Conservation (phyloP, 768 basidiomycete species). For the Boletus huronensis region DNA sequence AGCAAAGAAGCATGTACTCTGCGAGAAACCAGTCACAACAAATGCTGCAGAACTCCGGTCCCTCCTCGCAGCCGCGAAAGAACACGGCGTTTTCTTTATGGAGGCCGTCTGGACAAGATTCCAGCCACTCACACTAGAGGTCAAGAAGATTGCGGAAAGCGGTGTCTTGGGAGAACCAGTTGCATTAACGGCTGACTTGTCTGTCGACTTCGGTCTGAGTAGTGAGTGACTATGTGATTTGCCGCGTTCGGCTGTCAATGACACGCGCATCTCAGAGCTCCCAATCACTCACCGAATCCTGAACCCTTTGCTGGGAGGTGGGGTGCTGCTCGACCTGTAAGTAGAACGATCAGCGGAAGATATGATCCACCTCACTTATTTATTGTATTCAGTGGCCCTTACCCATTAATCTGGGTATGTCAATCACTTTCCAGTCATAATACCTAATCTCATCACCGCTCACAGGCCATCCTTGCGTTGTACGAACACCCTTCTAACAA, state of each 20-base stretch:
- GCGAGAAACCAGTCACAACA: slow-evolving; percentile 84
- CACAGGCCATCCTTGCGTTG: slow-evolving; percentile 68
- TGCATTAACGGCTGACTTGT: slow-evolving; percentile 72
- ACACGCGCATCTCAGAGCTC: slow-evolving; percentile 41
- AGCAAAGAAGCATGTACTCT: slow-evolving; percentile 81
- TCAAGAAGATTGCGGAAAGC: slow-evolving; percentile 60
- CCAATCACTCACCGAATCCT: slow-evolving; percentile 72
- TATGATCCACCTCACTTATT: slow-evolving; percentile 1
- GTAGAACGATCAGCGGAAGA: slow-evolving; percentile 24
- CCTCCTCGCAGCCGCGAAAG: slow-evolving; percentile 69
- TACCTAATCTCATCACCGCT: slow-evolving; percentile 10
- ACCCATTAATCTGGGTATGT: slow-evolving; percentile 75
- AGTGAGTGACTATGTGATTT: slow-evolving; percentile 37
- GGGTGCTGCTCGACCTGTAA: slow-evolving; percentile 80
- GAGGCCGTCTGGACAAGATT: slow-evolving; percentile 89
- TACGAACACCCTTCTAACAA: slow-evolving; percentile 81
- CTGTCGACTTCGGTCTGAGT: slow-evolving; percentile 61
- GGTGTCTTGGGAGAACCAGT: slow-evolving; percentile 66
- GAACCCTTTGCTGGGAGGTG: slow-evolving; percentile 77
- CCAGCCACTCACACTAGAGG: slow-evolving; percentile 62
- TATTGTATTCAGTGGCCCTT: slow-evolving; percentile 59
- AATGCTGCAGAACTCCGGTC: slow-evolving; percentile 74
- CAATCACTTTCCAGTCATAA: background rate
- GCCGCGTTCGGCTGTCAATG: background rate
- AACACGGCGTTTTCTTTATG: slow-evolving; percentile 84